A percentile compares a stretch with the other conserved stretches of the same genome.
Conservation (phyloP, 371 early-diverging fungal species). For the Chytridiales sp. region DNA sequence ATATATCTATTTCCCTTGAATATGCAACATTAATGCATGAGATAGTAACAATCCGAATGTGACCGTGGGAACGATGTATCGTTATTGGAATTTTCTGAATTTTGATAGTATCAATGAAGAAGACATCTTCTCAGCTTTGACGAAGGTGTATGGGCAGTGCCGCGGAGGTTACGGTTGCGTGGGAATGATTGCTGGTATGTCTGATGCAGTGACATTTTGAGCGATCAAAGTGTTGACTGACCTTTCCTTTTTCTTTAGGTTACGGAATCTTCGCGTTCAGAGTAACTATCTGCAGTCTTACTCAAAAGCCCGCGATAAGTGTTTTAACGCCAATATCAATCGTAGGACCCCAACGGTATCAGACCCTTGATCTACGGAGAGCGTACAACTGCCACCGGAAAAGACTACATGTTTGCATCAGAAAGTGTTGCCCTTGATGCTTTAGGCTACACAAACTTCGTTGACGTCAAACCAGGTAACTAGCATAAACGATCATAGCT, state of each 20-base stretch:
- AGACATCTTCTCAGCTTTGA: conserved; percentile 92
- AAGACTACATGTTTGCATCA: conserved; percentile 95
- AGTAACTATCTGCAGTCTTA: conserved; percentile 3
- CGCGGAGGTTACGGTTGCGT: conserved; percentile 92
- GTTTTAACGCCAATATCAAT: neutral
- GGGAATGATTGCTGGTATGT: conserved; percentile 85
- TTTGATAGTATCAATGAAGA: conserved; percentile 85
- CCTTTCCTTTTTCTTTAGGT: conserved; percentile 1
- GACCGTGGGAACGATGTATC: neutral
- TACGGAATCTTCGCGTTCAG: conserved; percentile 34
- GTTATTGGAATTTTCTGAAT: too few relatives aligned
- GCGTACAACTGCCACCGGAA: conserved; percentile 52
- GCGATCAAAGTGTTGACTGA: neutral
- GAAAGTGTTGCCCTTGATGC: conserved; percentile 92
- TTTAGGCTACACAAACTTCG: conserved; percentile 82
- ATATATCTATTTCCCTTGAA: conserved; percentile 7
- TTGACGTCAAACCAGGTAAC: conserved; percentile 86
- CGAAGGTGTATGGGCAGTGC: conserved; percentile 75
- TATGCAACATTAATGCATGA: conserved; percentile 3
- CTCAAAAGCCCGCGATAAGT: neutral
- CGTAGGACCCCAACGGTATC: conserved; percentile 90
- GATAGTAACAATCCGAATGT: conserved; percentile 6
- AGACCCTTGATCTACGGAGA: conserved; percentile 91
- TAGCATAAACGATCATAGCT: conserved; percentile 7
- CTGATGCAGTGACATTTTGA: neutral